These are phyloP conservation scores for Coffea eugenioides DNA, from an alignment of 257 asterid species.

Conservation along the genomic window DNA sequence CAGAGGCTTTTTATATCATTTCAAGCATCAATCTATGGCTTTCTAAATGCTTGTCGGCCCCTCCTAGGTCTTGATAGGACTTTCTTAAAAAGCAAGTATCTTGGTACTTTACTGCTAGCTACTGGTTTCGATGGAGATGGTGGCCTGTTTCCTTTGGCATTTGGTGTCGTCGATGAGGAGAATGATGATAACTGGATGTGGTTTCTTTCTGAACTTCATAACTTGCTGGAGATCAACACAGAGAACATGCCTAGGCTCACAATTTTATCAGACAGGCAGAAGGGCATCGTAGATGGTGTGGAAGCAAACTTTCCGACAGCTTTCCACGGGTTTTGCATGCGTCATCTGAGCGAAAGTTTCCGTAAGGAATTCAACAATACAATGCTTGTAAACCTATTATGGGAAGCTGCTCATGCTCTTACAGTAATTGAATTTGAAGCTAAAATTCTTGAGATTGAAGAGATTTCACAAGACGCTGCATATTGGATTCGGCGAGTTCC, in stretches of 20 bases:
- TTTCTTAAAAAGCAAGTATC: conserved; percentile 79
- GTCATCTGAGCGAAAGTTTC: conserved; percentile 81
- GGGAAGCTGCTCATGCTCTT: conserved; percentile 90
- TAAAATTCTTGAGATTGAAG: conserved; percentile 75
- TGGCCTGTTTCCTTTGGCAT: conserved; percentile 84
- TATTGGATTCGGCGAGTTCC: conserved; percentile 81
- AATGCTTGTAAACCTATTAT: conserved; percentile 75
- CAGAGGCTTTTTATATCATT: conserved; percentile 84
- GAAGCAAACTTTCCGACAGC: conserved; percentile 92
- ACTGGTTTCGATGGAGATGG: conserved; percentile 96
- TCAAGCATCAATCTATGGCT: conserved; percentile 88
- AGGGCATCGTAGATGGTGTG: conserved; percentile 80
- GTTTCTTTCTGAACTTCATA: conserved; percentile 94
- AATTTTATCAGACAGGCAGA: conserved; percentile 82
- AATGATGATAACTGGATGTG: conserved; percentile 96
- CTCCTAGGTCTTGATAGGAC: conserved; percentile 89
- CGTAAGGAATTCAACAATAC: conserved; percentile 87
- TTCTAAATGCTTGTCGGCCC: conserved; percentile 88
- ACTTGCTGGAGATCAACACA: conserved; percentile 77
- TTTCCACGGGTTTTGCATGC: conserved; percentile 93
- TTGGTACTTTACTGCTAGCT: conserved; percentile 87
- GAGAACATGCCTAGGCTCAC: conserved; percentile 98
- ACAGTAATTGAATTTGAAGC: conserved; percentile 75
- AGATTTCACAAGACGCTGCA: conserved; percentile 85
- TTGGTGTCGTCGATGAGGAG: conserved; percentile 95